Evolutionary conservation across 495 filamentous ascomycete species (phyloP).

Genomic region (Aspergillus heteromorphus): DNA sequence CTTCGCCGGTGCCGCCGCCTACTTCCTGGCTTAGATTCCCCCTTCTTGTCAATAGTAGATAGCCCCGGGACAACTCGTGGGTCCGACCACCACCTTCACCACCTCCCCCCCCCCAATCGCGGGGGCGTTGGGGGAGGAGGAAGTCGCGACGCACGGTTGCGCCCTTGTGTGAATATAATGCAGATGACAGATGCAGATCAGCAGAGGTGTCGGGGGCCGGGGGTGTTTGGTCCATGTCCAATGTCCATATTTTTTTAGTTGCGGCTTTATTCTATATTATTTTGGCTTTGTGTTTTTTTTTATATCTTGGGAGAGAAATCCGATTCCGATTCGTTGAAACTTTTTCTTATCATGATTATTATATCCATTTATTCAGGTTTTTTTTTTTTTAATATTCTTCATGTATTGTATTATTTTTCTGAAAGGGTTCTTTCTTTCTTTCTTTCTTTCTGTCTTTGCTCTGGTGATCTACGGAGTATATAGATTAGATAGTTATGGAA

Average conservation of each 20-base stretch:
- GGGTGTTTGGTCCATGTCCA: too few species aligned
- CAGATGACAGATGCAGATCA: too few species aligned
- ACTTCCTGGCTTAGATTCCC: constrained; percentile 49
- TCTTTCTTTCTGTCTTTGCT: constrained; percentile 27
- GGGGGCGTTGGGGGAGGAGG: constrained; percentile 10
- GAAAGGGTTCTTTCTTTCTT: constrained; percentile 25
- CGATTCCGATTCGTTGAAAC: too few species aligned
- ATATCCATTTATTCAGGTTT: too few species aligned
- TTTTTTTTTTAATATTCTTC: constrained; percentile 30
- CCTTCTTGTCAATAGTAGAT: constrained; percentile 26
- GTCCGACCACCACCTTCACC: constrained; percentile 9
- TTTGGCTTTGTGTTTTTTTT: too few species aligned
- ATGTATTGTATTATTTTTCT: constrained; percentile 26
- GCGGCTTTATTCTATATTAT: too few species aligned
- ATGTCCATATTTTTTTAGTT: constrained; percentile 16
- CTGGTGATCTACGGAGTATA: constrained; percentile 38
- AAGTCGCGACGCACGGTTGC: too few species aligned
- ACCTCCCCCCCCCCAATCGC: too few species aligned
- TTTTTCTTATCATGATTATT: too few species aligned
- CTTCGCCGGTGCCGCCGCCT: constrained; percentile 45
- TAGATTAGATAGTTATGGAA: too few species aligned
- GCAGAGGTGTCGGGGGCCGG: too few species aligned
- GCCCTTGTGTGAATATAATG: too few species aligned
- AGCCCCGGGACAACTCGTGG: constrained; percentile 17
- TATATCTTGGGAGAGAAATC: constrained; percentile 18